Conservation (phyloP, 2,329 filamentous ascomycete genomes). For the Pestalotiopsis sp. region DNA sequence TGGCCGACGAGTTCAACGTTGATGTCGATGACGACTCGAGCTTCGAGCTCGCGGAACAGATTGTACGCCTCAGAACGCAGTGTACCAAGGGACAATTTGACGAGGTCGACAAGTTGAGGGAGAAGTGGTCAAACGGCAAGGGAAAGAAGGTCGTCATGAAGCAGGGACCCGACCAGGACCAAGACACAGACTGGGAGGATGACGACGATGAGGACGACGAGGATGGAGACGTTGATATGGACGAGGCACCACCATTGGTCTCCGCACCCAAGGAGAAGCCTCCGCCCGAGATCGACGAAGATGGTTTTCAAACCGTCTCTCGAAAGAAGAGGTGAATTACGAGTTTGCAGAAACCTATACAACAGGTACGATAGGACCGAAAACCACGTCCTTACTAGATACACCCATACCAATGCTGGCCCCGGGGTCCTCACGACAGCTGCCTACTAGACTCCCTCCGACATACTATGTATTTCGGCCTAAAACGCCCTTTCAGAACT, state of each 20-base stretch:
- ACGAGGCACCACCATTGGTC: conserved; percentile 65
- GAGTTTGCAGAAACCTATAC: not conserved
- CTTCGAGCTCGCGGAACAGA: conserved; percentile 69
- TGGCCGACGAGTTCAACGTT: conserved; percentile 95
- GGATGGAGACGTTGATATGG: conserved; percentile 62
- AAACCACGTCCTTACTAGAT: not conserved
- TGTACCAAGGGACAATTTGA: conserved; percentile 65
- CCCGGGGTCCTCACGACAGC: conserved; percentile 23
- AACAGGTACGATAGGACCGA: not conserved
- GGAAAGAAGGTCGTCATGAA: conserved; percentile 54
- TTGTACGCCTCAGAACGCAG: conserved; percentile 67
- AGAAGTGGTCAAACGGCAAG: conserved; percentile 61
- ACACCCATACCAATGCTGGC: conserved; percentile 6
- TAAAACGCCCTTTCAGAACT: conserved; percentile 8
- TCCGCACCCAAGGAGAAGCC: conserved; percentile 60
- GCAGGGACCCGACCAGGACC: conserved; percentile 27
- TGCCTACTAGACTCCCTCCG: conserved; percentile 9
- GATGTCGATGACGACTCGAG: conserved; percentile 88
- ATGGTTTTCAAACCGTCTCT: conserved; percentile 77
- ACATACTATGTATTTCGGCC: not conserved
- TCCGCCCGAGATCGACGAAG: conserved; percentile 74
- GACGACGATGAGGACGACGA: conserved; percentile 56
- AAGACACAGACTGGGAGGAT: conserved; percentile 47
- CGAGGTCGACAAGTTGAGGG: conserved; percentile 64
- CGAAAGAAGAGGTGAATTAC: conserved; percentile 59